Percentiles rank a stretch among this genome's conserved stretches.
phyloP scores from a whole-genome alignment of 2,329 filamentous ascomycete species.

The Diaporthe capsici region DNA sequence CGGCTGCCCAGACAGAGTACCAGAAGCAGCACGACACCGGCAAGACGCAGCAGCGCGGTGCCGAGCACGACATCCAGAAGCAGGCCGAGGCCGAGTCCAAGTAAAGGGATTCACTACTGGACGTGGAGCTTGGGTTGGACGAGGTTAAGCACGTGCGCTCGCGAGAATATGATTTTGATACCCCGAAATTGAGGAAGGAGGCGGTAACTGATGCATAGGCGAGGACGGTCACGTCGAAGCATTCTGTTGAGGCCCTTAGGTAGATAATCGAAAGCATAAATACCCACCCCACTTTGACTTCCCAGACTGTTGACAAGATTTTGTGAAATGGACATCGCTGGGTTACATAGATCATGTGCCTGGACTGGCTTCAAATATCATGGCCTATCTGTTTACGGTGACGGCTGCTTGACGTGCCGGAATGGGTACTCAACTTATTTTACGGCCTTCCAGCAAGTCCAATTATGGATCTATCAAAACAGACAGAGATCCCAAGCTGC shows the following conservation, averaged over 20 bases:
- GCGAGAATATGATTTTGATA: constrained; percentile 38
- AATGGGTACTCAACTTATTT: not conserved
- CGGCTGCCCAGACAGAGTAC: constrained; percentile 73
- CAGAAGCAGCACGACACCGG: constrained; percentile 82
- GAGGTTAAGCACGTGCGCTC: not conserved
- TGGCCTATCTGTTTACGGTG: not conserved
- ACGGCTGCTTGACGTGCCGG: too few relatives aligned
- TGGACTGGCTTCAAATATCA: not conserved
- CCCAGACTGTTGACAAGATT: not conserved
- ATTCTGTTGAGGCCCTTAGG: not conserved
- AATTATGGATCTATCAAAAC: not conserved
- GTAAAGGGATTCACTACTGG: not conserved
- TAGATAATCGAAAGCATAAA: not conserved
- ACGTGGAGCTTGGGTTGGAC: not conserved
- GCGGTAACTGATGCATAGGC: not conserved
- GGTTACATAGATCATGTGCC: not conserved
- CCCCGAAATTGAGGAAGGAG: constrained; percentile 1
- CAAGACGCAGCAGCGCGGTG: constrained; percentile 85
- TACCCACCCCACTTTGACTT: not conserved
- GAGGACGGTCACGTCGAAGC: not conserved
- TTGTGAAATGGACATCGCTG: not conserved
- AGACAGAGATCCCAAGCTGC: not conserved
- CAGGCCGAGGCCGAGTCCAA: constrained; percentile 64
- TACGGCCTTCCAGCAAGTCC: not conserved
- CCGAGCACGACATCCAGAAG: constrained; percentile 85